Percentiles rank a stretch among this genome's conserved stretches.
phyloP scores from a whole-genome alignment of 805 yeast species.

The Maudiozyma saulgeensis region DNA sequence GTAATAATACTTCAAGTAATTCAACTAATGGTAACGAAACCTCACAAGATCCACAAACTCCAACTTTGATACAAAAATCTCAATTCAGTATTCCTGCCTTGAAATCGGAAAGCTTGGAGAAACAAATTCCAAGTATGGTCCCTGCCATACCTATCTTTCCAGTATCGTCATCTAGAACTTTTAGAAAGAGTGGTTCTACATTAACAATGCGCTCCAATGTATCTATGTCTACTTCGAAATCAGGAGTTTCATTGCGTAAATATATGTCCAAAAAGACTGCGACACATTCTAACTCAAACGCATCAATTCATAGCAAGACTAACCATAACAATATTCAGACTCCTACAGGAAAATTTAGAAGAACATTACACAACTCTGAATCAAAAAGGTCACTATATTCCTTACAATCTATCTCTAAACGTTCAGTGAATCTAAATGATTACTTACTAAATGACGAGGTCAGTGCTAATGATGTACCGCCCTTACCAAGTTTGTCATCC shows the following conservation, averaged over 20 bases:
- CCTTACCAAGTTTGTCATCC: slow-evolving; percentile 13
- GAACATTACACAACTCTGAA: slow-evolving; percentile 23
- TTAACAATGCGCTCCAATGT: slow-evolving; percentile 11
- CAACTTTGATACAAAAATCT: slow-evolving; percentile 23
- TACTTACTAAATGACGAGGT: slow-evolving; percentile 12
- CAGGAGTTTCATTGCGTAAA: slow-evolving; percentile 4
- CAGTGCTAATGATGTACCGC: slow-evolving; percentile 9
- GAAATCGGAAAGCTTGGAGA: slow-evolving; percentile 6
- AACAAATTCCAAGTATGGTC: slow-evolving; percentile 8
- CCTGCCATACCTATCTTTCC: slow-evolving; percentile 17
- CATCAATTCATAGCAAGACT: not conserved
- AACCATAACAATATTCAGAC: not conserved
- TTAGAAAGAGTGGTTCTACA: slow-evolving; percentile 17
- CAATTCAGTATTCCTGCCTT: slow-evolving; percentile 24
- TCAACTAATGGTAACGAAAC: not conserved
- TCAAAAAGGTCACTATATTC: slow-evolving; percentile 28
- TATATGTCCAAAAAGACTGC: slow-evolving; percentile 14
- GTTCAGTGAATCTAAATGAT: slow-evolving; percentile 27
- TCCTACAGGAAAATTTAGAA: slow-evolving; percentile 8
- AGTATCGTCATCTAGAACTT: slow-evolving; percentile 23
- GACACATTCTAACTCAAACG: slow-evolving; percentile 8
- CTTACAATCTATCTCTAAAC: slow-evolving; percentile 27
- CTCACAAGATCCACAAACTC: slow-evolving; percentile 14
- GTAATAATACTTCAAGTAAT: not conserved
- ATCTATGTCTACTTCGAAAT: slow-evolving; percentile 4